phyloP scores from a whole-genome alignment of 169 alveolate genomes.

The Miamiensis avidus region DNA sequence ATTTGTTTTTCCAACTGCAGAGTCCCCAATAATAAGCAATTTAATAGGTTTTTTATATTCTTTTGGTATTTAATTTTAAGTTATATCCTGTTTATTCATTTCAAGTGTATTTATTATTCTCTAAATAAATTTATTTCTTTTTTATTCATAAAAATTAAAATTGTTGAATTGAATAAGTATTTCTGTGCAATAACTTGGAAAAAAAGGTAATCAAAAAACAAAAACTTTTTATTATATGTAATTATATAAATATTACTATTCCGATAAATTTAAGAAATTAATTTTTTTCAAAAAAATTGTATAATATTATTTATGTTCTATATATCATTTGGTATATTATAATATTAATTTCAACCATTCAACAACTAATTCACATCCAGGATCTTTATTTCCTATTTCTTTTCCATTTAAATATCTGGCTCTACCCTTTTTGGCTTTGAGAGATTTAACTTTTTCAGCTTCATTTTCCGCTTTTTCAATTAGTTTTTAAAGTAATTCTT shows the following conservation, averaged over 20 bases:
- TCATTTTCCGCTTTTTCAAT: background rate
- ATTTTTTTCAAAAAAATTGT: too few relatives aligned
- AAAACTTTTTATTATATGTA: too few relatives aligned
- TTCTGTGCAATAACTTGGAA: too few relatives aligned
- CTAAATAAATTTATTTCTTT: too few relatives aligned
- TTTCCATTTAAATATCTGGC: conserved; percentile 52
- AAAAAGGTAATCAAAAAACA: too few relatives aligned
- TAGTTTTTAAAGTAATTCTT: background rate
- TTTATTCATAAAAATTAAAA: too few relatives aligned
- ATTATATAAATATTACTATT: too few relatives aligned
- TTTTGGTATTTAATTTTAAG: background rate
- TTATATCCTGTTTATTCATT: too few relatives aligned
- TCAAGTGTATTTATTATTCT: too few relatives aligned
- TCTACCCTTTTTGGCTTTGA: conserved; percentile 52
- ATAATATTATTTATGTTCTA: too few relatives aligned
- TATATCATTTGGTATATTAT: background rate
- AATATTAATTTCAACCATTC: conserved; percentile 19
- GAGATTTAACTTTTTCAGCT: conserved; percentile 14
- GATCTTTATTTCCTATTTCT: conserved; percentile 55
- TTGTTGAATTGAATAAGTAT: too few relatives aligned
- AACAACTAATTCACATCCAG: conserved; percentile 47
- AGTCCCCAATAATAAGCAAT: conserved; percentile 77
- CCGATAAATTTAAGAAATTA: too few relatives aligned
- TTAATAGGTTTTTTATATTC: conserved; percentile 63
- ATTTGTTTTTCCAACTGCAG: conserved; percentile 86